phyloP scores from a whole-genome alignment of 2,329 filamentous ascomycete species.

The Phaeosphaeriaceae sp. region DNA sequence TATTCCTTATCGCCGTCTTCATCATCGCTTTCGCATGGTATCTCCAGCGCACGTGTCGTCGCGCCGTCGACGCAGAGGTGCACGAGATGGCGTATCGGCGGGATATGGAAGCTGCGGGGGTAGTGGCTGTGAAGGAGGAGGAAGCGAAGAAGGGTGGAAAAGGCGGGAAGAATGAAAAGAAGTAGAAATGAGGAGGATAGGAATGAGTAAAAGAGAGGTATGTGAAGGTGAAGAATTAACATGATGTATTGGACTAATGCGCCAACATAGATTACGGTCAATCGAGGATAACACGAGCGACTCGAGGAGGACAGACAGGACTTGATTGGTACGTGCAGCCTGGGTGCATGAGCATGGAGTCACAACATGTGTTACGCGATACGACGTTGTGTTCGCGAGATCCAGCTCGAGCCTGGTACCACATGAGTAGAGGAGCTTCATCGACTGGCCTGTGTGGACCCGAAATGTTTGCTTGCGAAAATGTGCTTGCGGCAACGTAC shows the following conservation, averaged over 20 bases:
- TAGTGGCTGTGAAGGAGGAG: neutral
- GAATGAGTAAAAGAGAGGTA: neutral
- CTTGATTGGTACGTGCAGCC: too few relatives aligned
- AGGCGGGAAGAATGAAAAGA: neutral
- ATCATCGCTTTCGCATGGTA: conserved; percentile 23
- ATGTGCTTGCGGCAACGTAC: neutral
- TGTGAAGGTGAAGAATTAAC: neutral
- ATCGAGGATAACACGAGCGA: neutral
- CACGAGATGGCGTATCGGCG: conserved; percentile 9
- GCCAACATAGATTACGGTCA: neutral
- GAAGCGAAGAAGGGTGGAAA: neutral
- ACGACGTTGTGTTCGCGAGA: neutral
- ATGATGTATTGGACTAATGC: neutral
- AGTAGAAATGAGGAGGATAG: neutral
- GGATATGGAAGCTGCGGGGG: conserved; percentile 9
- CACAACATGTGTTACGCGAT: neutral
- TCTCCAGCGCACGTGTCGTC: conserved; percentile 18
- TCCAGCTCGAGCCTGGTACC: neutral
- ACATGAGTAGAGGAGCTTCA: neutral
- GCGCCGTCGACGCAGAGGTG: conserved; percentile 21
- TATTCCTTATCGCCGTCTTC: conserved; percentile 21
- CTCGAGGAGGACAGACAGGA: too few relatives aligned
- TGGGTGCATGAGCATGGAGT: neutral
- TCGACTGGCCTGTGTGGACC: neutral
- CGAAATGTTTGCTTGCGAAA: neutral